Evolutionary conservation across 768 basidiomycete genomes (phyloP), one percentile per base, ranked within the genome.

Genomic region (Leucogyrophana mollusca): DNA sequence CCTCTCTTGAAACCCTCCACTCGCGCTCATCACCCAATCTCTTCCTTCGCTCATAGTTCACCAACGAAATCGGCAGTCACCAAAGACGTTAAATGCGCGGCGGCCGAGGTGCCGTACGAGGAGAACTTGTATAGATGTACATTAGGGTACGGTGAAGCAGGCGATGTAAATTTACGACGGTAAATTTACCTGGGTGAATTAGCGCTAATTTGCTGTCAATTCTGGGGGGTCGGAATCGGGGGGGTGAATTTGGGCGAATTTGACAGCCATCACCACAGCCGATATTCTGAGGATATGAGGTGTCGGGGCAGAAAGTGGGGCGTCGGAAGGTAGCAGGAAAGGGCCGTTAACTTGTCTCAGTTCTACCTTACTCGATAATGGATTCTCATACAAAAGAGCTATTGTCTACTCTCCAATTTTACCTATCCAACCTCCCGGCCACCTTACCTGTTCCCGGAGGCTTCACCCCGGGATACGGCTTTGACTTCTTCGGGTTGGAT

Each of bases 181-280:
- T 44, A 47, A 47, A 40, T 40, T 40, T 40, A 40, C 38, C 38
- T 20, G 11, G 18, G 38, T 40, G 22, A 22, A 20, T 40, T 22
- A 18, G 11, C 13, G 38, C 22, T 40, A 10, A 22, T 23, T n/a
- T 9, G 23, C 38, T 13, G 18, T 40, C 16, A 13, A 13, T 13
- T 4, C 13, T 13, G 27, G 27, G 27, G 27, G 7, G 7, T 7
- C 27, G 27, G 13, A 30, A 30, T 7, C 6, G 13, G 38, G 21
- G 13, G 38, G 18, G 38, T 40, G 13, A 40, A 40, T 18, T 40
- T 20, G 38, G 21, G 38, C 22, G 17, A 40, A 40, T 40, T 22
- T 20, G 35, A 37, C 38, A 8, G 16, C 13, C 20, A 13, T 8
- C 23, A 13, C 16, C 22, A 40, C 21, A 20, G 38, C 13, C 20